A percentile compares a stretch with the other conserved stretches of the same genome.
These are phyloP conservation scores for Lactifluus hygrophoroides DNA, from an alignment of 768 basidiomycete species.

Conservation along the genomic window DNA sequence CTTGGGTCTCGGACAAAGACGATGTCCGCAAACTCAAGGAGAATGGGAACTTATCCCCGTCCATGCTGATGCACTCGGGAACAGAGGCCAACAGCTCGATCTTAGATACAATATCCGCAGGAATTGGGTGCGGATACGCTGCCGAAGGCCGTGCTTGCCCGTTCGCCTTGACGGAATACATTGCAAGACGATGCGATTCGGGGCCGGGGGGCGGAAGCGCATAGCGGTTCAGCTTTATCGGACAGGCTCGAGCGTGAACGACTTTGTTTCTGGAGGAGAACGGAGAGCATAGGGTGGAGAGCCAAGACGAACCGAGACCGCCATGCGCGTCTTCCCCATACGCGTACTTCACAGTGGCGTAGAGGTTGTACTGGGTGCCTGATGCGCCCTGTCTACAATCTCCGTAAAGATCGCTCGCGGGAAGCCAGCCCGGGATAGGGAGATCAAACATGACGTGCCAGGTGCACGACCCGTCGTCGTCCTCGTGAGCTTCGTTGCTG, in stretches of 20 bases:
- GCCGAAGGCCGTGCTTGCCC: constrained; percentile 7
- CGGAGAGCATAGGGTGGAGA: constrained; percentile 48
- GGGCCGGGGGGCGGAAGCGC: constrained; percentile 32
- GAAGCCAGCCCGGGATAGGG: constrained; percentile 86
- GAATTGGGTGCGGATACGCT: constrained; percentile 31
- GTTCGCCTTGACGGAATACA: constrained; percentile 26
- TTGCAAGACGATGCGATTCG: constrained; percentile 30
- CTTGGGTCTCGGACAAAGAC: constrained; percentile 39
- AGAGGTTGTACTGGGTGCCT: constrained; percentile 59
- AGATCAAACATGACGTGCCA: constrained; percentile 81
- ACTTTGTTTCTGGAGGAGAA: constrained; percentile 40
- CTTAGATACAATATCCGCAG: constrained; percentile 46
- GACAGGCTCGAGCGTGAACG: constrained; percentile 32
- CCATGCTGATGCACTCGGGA: constrained; percentile 44
- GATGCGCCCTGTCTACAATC: constrained; percentile 32
- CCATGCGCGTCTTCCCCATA: constrained; percentile 31
- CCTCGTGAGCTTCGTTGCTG: constrained; percentile 55
- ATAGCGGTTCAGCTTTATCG: constrained; percentile 48
- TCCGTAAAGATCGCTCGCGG: constrained; percentile 43
- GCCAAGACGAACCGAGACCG: constrained; percentile 32
- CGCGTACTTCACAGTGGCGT: constrained; percentile 55
- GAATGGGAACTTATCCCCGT: constrained; percentile 43
- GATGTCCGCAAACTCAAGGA: constrained; percentile 52
- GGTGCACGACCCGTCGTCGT: constrained; percentile 43
- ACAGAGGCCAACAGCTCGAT: constrained; percentile 58